Evolutionary conservation across 1,284 basidiomycete genomes (phyloP), one percentile per base, ranked within the genome.

Genomic region (Cystobasidiaceae sp.): DNA sequence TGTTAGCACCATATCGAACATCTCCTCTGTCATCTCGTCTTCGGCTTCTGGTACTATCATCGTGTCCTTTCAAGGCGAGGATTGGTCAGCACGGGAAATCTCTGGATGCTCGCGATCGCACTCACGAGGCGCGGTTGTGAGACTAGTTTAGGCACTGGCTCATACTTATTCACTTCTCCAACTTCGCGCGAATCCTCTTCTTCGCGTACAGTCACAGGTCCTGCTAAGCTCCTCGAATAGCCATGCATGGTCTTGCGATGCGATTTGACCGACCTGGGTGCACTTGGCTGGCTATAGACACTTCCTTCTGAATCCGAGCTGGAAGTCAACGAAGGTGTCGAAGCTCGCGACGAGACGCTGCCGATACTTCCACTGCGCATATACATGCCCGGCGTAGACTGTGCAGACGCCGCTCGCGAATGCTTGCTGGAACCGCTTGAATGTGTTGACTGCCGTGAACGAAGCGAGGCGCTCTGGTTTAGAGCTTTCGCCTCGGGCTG

Each of bases 1-100:
- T 15, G 60, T 44, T n/a, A 62, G 30, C 7, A 62, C 49, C 37
- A 62, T 52, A 41, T 62, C 60, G 50, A 62, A 62, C 3, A 62
- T 45, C 27, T 49, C 19, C 23, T 49, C 46, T 17, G 30, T 28
- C 8, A 8, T 45, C n/a, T 62, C 49, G 30, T 49, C 60, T 32
- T 41, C 54, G 23, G 37, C 33, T 30, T 56, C 54, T 56, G 50
- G 6, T 52, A 37, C 33, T 7, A 32, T 5, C 23, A 19, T 8
- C 21, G 50, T 21, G 41, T 52, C 13, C 32, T 52, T 11, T 52
- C 19, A 8, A 39, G 7, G 19, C 11, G 32, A 1, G 4, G 28
- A 21, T 19, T 3, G 48, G 19, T 2, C n/a, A n/a, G n/a, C n/a
- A n/a, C n/a, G n/a, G n/a, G n/a, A n/a, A n/a, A n/a, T n/a, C n/a